Evolutionary conservation across 768 basidiomycete genomes (phyloP).

Genomic region (Tremella mesenterica): DNA sequence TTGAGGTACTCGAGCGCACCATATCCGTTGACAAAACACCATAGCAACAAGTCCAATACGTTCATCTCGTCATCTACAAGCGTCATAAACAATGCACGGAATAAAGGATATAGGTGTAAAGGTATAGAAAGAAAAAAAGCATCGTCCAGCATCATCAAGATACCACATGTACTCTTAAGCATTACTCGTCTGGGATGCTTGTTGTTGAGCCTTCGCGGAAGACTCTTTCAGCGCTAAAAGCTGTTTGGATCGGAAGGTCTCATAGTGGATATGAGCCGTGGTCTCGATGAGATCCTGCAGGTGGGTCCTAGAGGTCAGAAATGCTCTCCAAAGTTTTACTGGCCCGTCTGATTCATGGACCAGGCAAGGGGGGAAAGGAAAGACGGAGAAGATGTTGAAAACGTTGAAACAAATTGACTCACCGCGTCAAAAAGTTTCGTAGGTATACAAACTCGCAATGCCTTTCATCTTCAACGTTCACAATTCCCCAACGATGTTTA

Average conservation of each 20-base stretch:
- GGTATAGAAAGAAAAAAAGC: no score
- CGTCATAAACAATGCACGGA: no score
- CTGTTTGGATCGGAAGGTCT: conserved; percentile 99
- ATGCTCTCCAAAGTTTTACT: neutral
- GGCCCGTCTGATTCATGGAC: neutral
- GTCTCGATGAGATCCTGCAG: conserved; percentile 98
- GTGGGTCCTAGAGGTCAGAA: conserved; percentile 60
- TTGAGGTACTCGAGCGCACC: no score
- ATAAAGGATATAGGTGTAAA: no score
- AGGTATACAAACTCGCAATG: conserved; percentile 99
- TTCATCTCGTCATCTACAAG: no score
- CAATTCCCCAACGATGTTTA: conserved; percentile 96
- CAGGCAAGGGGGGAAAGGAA: neutral
- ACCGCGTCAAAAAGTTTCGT: conserved; percentile 91
- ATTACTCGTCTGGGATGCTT: conserved; percentile 4
- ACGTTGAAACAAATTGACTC: conserved; percentile 23
- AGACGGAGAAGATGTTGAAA: neutral
- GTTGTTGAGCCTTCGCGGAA: conserved; percentile 49
- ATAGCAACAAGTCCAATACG: no score
- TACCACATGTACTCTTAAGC: no score
- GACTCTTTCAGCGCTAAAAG: conserved; percentile 92
- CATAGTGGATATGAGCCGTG: conserved; percentile 97
- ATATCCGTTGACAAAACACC: no score
- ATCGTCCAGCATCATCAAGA: no score
- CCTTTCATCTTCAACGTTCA: conserved; percentile 90